Evolutionary conservation across 306 rosid genomes (phyloP).

Genomic region (Cucurbita ficifolia): DNA sequence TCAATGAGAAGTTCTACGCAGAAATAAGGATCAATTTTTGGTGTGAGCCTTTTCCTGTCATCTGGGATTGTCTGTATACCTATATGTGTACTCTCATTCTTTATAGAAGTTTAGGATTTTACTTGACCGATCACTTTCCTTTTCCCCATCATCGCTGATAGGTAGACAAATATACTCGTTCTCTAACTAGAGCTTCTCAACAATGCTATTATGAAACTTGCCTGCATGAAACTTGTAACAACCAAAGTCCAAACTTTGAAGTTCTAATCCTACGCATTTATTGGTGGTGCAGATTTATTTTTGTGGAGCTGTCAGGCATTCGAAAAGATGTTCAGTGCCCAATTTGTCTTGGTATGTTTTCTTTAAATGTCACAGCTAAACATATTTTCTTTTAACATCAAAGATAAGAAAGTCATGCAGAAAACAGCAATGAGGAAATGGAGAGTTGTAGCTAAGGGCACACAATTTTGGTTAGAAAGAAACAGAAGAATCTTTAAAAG

Average conservation of each 20-base stretch:
- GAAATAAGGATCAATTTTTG: not conserved
- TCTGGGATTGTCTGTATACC: not conserved
- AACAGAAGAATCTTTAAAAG: not conserved
- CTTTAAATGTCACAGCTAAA: conserved; percentile 8
- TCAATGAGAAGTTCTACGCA: not conserved
- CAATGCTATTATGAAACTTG: not conserved
- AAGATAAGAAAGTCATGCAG: not conserved
- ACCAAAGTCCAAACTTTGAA: not conserved
- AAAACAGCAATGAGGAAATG: not conserved
- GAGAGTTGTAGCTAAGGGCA: not conserved
- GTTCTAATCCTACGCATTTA: conserved; percentile 6
- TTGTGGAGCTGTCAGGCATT: conserved; percentile 42
- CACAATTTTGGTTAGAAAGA: not conserved
- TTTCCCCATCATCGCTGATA: not conserved
- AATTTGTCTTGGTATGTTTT: conserved; percentile 75
- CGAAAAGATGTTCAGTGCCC: conserved; percentile 94
- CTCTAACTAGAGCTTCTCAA: not conserved
- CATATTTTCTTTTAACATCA: not conserved
- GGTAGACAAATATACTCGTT: not conserved
- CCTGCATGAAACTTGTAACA: not conserved
- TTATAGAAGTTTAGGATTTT: not conserved
- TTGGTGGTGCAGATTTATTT: conserved; percentile 39
- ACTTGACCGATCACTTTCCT: not conserved
- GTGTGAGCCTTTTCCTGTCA: not conserved
- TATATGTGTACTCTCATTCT: not conserved